Evolutionary conservation across 2,329 filamentous ascomycete species (phyloP), one percentile per base, ranked within the genome.

Genomic region (Acrodontium crateriforme): DNA sequence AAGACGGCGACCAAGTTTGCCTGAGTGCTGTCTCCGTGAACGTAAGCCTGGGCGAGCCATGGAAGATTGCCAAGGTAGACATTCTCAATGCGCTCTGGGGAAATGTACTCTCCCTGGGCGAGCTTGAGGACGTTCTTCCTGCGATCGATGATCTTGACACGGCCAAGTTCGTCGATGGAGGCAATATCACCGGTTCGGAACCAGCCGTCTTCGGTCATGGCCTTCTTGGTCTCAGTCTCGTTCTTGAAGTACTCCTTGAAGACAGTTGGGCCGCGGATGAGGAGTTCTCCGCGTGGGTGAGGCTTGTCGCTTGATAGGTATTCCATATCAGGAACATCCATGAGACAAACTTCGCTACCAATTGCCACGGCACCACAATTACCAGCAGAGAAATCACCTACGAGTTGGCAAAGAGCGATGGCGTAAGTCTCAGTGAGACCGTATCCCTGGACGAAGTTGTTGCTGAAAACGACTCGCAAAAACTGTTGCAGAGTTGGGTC

Each of bases 61-160:
- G 71, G 77, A 37, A 75, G 75, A 58, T 78, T 84, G 38, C 79
- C 82, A 37, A 91, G 65, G 55, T 85, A 91, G 18, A 93, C 78
- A 53, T 93, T 94, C 64, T 98, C 89, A 49, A 98, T 82, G 32
- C 85, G 81, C 61, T 98, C 89, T 9, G 89, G 89, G 2, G 85
- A 93, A 47, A 98, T 83, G 59, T 98, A 98, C 61, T 98, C 89
- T 54, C 89, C 89, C 58, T 98, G 89, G 0, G 87, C 77, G 31
- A 98, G 72, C 69, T 98, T 98, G 51, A 98, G 73, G n/a, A 98
- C 82, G 58, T 95, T 95, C 78, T 98, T 98, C 60, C 84, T 78
- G 46, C 89, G 84, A 57, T 98, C 89, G 46, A 98, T 78, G 56
- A 98, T 92, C 56, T 72, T 75, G 64, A 95, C 78, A 35, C 85